Evolutionary conservation across 495 filamentous ascomycete genomes (phyloP).

Genomic region (Durotheca rogersii): DNA sequence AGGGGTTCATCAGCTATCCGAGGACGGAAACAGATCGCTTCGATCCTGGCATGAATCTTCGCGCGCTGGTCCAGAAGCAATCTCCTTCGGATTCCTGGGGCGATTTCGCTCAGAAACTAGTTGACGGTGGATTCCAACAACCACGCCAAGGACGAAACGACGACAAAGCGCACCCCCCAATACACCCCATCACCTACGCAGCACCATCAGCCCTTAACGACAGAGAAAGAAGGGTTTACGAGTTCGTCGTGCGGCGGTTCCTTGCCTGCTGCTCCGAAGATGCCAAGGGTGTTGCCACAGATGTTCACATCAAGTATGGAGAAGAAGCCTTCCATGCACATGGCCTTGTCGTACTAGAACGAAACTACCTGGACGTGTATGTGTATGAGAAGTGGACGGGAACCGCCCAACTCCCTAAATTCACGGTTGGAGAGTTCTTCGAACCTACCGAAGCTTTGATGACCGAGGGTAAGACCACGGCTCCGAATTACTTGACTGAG

Average conservation of each 20-base stretch:
- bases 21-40: constrained; percentile 97
- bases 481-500: constrained; percentile 88
- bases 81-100: constrained; percentile 75
- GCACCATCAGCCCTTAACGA: constrained; percentile 60
- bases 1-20: constrained; percentile 95
- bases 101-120: constrained; percentile 73
- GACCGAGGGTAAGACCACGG: constrained; percentile 78
- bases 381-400: constrained; percentile 94
- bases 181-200: constrained; percentile 87
- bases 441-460: constrained; percentile 88
- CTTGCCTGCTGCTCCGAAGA: constrained; percentile 96
- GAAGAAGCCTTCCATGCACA: constrained; percentile 76
- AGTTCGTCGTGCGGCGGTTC: constrained; percentile 92
- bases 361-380: constrained; percentile 95
- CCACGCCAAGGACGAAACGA: constrained; percentile 84
- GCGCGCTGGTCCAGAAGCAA: constrained; percentile 80
- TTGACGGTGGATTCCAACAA: constrained; percentile 75
- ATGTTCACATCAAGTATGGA: constrained; percentile 82
- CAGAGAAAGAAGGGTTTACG: constrained; percentile 77
- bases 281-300: constrained; percentile 78
- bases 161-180: constrained; percentile 95
- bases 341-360: constrained; percentile 81
- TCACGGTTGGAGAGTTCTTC: constrained; percentile 74
- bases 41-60: constrained; percentile 84
- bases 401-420: constrained; percentile 77